Evolutionary conservation across 768 basidiomycete species (phyloP), one percentile per base, ranked within the genome.

Genomic region (Dictyophora rubrovolvata): DNA sequence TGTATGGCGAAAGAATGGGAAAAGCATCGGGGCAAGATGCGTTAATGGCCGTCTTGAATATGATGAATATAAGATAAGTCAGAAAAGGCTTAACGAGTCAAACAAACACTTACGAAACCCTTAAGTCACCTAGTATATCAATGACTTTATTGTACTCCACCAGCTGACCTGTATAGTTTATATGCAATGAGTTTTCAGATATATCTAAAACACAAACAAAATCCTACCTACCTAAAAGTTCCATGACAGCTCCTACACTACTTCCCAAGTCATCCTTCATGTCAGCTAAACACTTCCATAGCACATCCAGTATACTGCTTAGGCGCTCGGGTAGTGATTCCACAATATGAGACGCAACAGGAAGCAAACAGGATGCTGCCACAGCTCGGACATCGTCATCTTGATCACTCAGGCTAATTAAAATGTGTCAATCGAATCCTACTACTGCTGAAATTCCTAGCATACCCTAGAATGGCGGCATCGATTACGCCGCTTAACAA

Each of bases 331-430:
- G 83, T 8, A 97, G 72, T 61, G 83, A 80, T 23, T 82, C 74
- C 4, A 96, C 91, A 35, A 99, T 79, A 61, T 86, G 83, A 1
- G 78, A 77, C 0, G 90, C 85, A n/a, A 99, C 83, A 1, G 96
- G 96, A 5, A 90, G 73, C 42, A 99, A 73, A 67, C 94, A 95
- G 0, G 89, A 84, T 12, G 96, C 95, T 1, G 94, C 94, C 0
- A 96, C 93, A 0, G 92, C 87, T 46, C 94, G 87, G 51, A 99
- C 96, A 69, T 99, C 96, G 65, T 99, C 96, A 65, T 98, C 96
- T 2, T 78, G 77, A 67, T 98, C 96, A 18, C 85, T 79, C 21
- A 99, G 81, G 14, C 94, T 94, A 67, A 3, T 3, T 2, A 3
- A 60, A 17, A 50, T 48, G 47, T 21, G 34, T 42, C 16, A 49